Evolutionary conservation across 2,329 filamentous ascomycete species (phyloP).

Genomic region (Sporothrix phasma): DNA sequence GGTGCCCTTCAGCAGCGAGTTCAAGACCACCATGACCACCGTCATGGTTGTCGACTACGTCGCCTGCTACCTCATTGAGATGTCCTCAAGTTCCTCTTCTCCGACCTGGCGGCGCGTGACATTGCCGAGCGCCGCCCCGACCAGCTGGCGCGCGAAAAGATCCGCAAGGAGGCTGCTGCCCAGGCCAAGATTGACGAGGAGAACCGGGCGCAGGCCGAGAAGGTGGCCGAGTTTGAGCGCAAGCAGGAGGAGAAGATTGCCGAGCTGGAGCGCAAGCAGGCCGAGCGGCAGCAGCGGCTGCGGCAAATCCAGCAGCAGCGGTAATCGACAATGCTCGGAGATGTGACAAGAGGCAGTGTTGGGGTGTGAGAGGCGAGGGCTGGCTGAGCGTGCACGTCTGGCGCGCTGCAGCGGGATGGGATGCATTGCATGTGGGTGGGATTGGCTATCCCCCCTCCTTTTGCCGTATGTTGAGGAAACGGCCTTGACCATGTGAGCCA

Average conservation of each 20-base stretch:
- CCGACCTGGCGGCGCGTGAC: slow-evolving; percentile 86
- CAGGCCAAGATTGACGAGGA: slow-evolving; percentile 39
- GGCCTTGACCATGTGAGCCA: background rate
- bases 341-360: background rate
- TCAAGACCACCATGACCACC: slow-evolving; percentile 74
- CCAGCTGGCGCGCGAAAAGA: slow-evolving; percentile 67
- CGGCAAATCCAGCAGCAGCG: slow-evolving; percentile 22
- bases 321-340: background rate
- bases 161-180: slow-evolving; percentile 53
- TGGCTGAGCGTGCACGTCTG: background rate
- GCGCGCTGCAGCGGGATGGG: background rate
- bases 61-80: slow-evolving; percentile 81
- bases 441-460: background rate
- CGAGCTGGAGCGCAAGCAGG: slow-evolving; percentile 11
- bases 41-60: slow-evolving; percentile 83
- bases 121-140: slow-evolving; percentile 81
- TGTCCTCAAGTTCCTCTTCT: slow-evolving; percentile 77
- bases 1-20: slow-evolving; percentile 79
- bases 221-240: slow-evolving; percentile 50
- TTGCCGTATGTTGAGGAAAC: background rate
- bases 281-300: slow-evolving; percentile 23
- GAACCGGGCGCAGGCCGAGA: slow-evolving; percentile 42
- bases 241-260: slow-evolving; percentile 40
- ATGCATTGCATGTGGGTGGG: background rate
- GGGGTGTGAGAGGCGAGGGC: background rate